Conservation (phyloP, 768 basidiomycete genomes). For the Russula foetens region DNA sequence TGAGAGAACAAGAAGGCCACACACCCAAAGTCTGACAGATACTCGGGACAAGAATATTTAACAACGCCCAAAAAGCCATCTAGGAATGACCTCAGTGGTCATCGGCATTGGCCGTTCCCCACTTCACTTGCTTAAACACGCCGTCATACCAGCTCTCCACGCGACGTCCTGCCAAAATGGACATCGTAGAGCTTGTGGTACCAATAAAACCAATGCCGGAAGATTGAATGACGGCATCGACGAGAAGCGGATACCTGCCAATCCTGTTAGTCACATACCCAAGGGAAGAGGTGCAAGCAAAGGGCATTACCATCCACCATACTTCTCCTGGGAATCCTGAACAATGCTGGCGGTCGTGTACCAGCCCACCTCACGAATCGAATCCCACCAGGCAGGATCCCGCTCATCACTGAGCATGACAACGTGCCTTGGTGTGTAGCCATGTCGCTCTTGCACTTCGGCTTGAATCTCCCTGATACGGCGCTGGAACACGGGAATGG, state of each 20-base stretch:
- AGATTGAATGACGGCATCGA: conserved; percentile 68
- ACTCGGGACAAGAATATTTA: too few relatives aligned
- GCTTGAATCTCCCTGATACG: conserved; percentile 29
- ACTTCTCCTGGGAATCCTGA: conserved; percentile 27
- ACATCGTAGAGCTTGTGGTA: conserved; percentile 65
- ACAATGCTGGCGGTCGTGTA: conserved; percentile 27
- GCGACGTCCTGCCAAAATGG: conserved; percentile 53
- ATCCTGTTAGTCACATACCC: not conserved
- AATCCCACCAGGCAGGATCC: conserved; percentile 34
- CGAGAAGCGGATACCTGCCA: conserved; percentile 62
- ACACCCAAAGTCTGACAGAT: too few relatives aligned
- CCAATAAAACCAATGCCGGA: conserved; percentile 62
- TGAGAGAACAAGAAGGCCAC: too few relatives aligned
- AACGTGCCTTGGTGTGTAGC: conserved; percentile 28
- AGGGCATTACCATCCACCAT: conserved; percentile 29
- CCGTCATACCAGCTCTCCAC: conserved; percentile 62
- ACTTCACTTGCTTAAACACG: conserved; percentile 42
- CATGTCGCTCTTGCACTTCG: conserved; percentile 27
- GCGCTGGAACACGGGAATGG: conserved; percentile 25
- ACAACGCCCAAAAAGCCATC: not conserved
- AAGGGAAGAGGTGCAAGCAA: not conserved
- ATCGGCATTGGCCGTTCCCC: conserved; percentile 51
- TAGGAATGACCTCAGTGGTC: conserved; percentile 35
- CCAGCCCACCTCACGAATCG: conserved; percentile 32
- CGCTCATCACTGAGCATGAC: conserved; percentile 38